Base-by-base conservation (phyloP, 331 rosid species). In the Pyracantha coccinea region DNA sequence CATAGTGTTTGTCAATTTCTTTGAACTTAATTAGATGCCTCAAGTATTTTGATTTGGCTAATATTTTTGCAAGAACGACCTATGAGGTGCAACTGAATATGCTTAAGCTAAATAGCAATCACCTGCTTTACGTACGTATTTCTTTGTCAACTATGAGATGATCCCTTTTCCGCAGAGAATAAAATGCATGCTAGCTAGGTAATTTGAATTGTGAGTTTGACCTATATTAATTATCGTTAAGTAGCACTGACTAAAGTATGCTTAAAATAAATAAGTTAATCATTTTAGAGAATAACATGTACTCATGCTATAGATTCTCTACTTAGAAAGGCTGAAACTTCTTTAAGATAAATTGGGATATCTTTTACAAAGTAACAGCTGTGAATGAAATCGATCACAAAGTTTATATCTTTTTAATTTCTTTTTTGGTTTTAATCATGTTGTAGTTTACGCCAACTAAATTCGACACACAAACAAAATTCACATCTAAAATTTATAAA, bases 261-360 rank as follows among this genome's bases (percentile, higher is more conserved):
- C 9, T 55, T 68, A 57, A 55, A 66, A 33, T 55, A 76, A 28
- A 54, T 24, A 35, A 63, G 77, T 33, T 63, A 3, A 78, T 71
- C 77, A 53, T 78, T 63, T 44, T 63, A 25, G 66, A 54, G 64
- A 23, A 64, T 72, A 71, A 60, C 21, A 24, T 78, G 69, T 62
- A 52, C 72, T 71, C 72, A 78, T 33, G 72, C 72, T 41, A 41
- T 47, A 57, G 81, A 77, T 71, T 77, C 66, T 66, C 41, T 52
- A 61, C 55, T 77, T 55, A 35, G 44, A 78, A 53, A 63, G 69
- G 67, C 17, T 52, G 33, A 63, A 70, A 68, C 59, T 38, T 71
- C 72, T 78, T 21, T 45, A 63, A 25, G 65, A 53, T 25, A 27
- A 63, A 71, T 54, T 71, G 50, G 57, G 77, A 63, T 41, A 41